Evolutionary conservation across 2,329 filamentous ascomycete species (phyloP).

Genomic region (Fusarium poae): DNA sequence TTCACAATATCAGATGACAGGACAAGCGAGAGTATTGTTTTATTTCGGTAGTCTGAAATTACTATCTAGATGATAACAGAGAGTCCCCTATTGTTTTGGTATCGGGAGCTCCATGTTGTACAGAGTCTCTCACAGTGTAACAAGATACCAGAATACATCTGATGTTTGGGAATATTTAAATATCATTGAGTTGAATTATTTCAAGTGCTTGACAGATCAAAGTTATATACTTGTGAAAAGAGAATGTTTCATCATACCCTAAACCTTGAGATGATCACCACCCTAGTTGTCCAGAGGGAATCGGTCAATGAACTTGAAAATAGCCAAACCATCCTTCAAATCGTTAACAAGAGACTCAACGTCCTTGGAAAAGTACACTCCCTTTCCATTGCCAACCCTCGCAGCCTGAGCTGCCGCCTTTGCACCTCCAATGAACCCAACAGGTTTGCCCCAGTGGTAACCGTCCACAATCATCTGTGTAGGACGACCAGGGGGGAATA

Average conservation of each 20-base stretch:
- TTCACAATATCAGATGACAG: neutral
- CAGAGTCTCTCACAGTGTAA: neutral
- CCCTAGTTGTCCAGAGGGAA: constrained; percentile 67
- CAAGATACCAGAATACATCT: neutral
- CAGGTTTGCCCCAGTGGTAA: constrained; percentile 78
- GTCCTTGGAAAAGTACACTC: constrained; percentile 57
- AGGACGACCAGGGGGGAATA: constrained; percentile 75
- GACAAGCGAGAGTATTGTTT: neutral
- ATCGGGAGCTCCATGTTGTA: neutral
- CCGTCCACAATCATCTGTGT: constrained; percentile 72
- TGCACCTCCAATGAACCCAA: constrained; percentile 68
- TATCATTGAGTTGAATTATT: neutral
- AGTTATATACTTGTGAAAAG: neutral
- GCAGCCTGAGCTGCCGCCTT: constrained; percentile 56
- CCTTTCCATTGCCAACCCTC: constrained; percentile 59
- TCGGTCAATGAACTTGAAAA: constrained; percentile 75
- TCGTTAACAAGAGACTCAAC: constrained; percentile 57
- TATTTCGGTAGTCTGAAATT: neutral
- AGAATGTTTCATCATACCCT: neutral
- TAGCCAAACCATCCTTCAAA: constrained; percentile 70
- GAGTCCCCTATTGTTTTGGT: neutral
- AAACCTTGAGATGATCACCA: neutral
- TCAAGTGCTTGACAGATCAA: neutral
- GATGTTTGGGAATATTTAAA: neutral
- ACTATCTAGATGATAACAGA: neutral